A percentile compares a stretch with the other conserved stretches of the same genome.
These are phyloP conservation scores for Xylaria arbuscula DNA, from an alignment of 2,329 filamentous ascomycete species.

Conservation along the genomic window DNA sequence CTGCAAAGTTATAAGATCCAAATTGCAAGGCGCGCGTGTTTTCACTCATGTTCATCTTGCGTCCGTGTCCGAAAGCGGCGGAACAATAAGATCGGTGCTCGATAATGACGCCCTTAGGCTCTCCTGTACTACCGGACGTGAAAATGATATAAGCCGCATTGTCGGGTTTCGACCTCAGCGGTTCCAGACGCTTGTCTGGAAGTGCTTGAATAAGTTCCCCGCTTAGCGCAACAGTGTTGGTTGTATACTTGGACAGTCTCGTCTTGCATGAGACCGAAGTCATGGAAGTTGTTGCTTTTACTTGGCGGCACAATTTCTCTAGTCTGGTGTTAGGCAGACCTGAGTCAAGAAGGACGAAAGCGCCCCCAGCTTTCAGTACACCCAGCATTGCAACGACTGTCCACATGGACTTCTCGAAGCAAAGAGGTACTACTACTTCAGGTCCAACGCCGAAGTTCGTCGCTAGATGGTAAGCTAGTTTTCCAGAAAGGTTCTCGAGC, in stretches of 20 bases:
- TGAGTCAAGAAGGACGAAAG: conserved; percentile 16
- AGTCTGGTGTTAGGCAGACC: conserved; percentile 2
- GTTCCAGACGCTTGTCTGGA: background rate
- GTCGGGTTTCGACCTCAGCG: background rate
- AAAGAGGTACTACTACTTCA: conserved; percentile 13
- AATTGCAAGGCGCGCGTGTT: conserved; percentile 11
- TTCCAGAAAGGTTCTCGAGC: background rate
- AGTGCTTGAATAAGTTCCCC: background rate
- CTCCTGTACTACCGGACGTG: conserved; percentile 2
- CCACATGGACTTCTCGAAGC: conserved; percentile 18
- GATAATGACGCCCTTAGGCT: conserved; percentile 5
- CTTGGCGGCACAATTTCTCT: conserved; percentile 10
- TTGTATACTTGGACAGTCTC: conserved; percentile 7
- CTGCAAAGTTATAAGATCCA: conserved; percentile 7
- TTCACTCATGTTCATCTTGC: background rate
- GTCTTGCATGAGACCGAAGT: conserved; percentile 2
- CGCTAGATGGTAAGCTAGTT: background rate
- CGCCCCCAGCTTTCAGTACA: conserved; percentile 18
- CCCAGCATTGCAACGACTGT: conserved; percentile 19
- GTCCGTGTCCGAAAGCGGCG: conserved; percentile 1
- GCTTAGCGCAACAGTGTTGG: background rate
- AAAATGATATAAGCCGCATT: conserved; percentile 4
- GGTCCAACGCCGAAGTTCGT: background rate
- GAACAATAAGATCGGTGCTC: conserved; percentile 3
- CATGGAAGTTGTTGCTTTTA: conserved; percentile 12